Conservation (phyloP, 2,329 filamentous ascomycete genomes). For the Kalaharituber pfeilii region DNA sequence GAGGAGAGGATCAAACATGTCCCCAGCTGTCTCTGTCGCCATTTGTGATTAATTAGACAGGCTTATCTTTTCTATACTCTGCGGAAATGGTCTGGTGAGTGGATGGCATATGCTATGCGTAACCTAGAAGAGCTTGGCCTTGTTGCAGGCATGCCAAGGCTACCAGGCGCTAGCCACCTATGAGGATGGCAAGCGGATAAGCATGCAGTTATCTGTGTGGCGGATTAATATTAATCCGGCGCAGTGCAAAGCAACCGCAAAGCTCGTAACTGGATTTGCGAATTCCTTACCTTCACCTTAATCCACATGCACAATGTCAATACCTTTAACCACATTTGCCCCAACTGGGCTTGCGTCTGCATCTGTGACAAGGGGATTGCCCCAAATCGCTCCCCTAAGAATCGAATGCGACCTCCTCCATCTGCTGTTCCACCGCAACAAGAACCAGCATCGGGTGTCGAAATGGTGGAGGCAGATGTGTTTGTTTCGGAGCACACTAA, state of each 20-base stretch:
- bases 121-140: no score
- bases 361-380: not conserved
- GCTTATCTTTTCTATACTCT: no score
- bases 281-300: no score
- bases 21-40: not conserved
- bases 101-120: no score
- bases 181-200: no score
- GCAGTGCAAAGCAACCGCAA: not conserved
- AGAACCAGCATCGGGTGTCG: slow-evolving; percentile 69
- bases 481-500: slow-evolving; percentile 49
- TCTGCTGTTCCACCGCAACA: slow-evolving; percentile 65
- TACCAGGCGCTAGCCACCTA: no score
- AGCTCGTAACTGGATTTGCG: not conserved
- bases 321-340: not conserved
- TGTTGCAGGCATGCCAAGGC: no score
- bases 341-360: not conserved
- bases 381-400: not conserved
- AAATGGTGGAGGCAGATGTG: slow-evolving; percentile 68
- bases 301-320: not conserved
- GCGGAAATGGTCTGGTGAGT: no score
- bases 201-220: not conserved
- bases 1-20: slow-evolving; percentile 21
- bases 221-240: not conserved
- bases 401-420: slow-evolving; percentile 39
- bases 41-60: no score